A percentile compares a stretch with the other conserved stretches of the same genome.
These are phyloP conservation scores for Xanthoconium purpureum DNA, from an alignment of 768 basidiomycete species.

Conservation along the genomic window DNA sequence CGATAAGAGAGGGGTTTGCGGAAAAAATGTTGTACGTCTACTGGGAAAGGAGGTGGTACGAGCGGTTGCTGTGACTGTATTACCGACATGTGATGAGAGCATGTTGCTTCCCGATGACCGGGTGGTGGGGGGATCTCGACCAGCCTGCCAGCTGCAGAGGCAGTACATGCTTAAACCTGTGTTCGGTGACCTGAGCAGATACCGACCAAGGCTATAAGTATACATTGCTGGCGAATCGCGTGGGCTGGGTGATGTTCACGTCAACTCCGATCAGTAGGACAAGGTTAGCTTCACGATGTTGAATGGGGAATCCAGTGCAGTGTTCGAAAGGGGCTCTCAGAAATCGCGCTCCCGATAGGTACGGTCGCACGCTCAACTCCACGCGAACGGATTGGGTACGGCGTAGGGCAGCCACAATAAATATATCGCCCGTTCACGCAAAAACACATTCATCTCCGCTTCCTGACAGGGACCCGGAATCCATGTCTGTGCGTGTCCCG, in stretches of 20 bases:
- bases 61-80: conserved; percentile 8
- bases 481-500: background rate
- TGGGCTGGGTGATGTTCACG: conserved; percentile 8
- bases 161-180: conserved; percentile 8
- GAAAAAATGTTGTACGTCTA: conserved; percentile 7
- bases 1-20: background rate
- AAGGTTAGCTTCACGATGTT: conserved; percentile 33
- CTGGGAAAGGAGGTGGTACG: conserved; percentile 1
- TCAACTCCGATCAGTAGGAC: conserved; percentile 24
- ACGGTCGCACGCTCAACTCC: conserved; percentile 10
- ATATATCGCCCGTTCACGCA: conserved; percentile 7
- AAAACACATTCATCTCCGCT: conserved; percentile 28
- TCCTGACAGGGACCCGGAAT: conserved; percentile 12
- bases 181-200: conserved; percentile 19
- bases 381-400: conserved; percentile 16
- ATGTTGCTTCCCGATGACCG: background rate
- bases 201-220: conserved; percentile 7
- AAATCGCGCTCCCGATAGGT: conserved; percentile 17
- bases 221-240: conserved; percentile 6
- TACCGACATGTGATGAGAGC: background rate
- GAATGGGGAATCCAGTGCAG: conserved; percentile 20
- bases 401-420: conserved; percentile 18
- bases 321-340: conserved; percentile 12
- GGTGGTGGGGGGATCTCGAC: background rate
- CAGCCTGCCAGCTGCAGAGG: background rate